Evolutionary conservation across 345 rosid genomes (phyloP).

Genomic region (Populus simonii): DNA sequence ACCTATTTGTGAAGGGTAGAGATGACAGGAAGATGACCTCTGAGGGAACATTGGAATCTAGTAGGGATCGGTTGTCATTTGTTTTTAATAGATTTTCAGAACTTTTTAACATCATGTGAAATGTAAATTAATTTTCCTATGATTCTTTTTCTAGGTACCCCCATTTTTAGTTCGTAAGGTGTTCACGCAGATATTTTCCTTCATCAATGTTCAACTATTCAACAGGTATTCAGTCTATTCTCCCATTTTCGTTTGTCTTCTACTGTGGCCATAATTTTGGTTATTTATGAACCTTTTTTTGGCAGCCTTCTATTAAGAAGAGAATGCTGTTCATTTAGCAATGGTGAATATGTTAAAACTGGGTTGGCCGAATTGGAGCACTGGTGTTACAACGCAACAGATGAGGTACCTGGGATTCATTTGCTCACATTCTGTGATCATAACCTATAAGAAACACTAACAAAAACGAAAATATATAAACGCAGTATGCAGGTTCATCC

Average conservation of each 20-base stretch:
- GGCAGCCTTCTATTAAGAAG: constrained; percentile 78
- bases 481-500: constrained; percentile 88
- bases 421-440: constrained; percentile 10
- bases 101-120: not conserved
- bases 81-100: not conserved
- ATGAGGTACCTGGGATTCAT: constrained; percentile 53
- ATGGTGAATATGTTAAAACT: constrained; percentile 90
- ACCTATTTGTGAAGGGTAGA: not conserved
- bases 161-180: constrained; percentile 91
- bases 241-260: not conserved
- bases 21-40: not conserved
- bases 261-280: not conserved
- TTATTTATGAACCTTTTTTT: not conserved
- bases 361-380: constrained; percentile 93
- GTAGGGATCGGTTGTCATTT: not conserved
- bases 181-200: constrained; percentile 92
- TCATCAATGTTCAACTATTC: constrained; percentile 93
- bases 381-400: constrained; percentile 93
- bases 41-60: not conserved
- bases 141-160: constrained; percentile 58
- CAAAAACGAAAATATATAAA: not conserved
- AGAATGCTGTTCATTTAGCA: constrained; percentile 94
- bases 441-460: constrained; percentile 2
- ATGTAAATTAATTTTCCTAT: not conserved
- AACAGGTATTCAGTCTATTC: constrained; percentile 56